Percentiles rank a stretch among this genome's conserved stretches.
These are phyloP conservation scores for Coffea humblotiana DNA, from an alignment of 305 asterid genomes.

Conservation along the genomic window DNA sequence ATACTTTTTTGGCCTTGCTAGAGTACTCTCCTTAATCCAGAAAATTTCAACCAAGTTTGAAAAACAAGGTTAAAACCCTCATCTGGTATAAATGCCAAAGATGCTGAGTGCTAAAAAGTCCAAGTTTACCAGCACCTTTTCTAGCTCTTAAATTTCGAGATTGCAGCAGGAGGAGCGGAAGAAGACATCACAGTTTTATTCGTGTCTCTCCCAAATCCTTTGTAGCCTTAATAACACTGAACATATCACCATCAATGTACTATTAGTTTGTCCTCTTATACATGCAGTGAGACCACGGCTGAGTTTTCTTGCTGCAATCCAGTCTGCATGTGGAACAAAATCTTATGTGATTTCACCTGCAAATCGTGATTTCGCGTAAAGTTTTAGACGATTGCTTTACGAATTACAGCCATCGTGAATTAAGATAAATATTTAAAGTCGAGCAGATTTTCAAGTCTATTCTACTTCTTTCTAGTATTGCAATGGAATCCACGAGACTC, in stretches of 20 bases:
- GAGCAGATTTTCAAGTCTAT: too few relatives aligned
- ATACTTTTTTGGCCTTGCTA: conserved; percentile 3
- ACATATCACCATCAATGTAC: conserved; percentile 1
- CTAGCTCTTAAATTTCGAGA: conserved; percentile 8
- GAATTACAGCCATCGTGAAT: too few relatives aligned
- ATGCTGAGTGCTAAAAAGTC: conserved; percentile 4
- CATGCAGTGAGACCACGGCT: conserved; percentile 4
- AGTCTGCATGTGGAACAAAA: conserved; percentile 3
- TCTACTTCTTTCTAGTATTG: too few relatives aligned
- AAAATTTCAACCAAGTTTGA: conserved; percentile 13
- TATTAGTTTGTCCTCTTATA: background rate
- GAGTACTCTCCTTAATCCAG: background rate
- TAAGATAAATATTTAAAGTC: too few relatives aligned
- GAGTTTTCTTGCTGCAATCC: conserved; percentile 14
- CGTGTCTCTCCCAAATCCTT: background rate
- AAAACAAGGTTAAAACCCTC: background rate
- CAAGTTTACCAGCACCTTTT: background rate
- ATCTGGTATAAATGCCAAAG: conserved; percentile 2
- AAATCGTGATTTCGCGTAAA: too few relatives aligned
- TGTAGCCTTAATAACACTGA: conserved; percentile 9
- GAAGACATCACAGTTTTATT: background rate
- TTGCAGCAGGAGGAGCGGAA: background rate
- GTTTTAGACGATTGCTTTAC: too few relatives aligned
- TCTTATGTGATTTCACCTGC: too few relatives aligned
- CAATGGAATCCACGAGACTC: too few relatives aligned